These are phyloP conservation scores for Penicillium taxi DNA, from an alignment of 495 filamentous ascomycete genomes.

Conservation along the genomic window DNA sequence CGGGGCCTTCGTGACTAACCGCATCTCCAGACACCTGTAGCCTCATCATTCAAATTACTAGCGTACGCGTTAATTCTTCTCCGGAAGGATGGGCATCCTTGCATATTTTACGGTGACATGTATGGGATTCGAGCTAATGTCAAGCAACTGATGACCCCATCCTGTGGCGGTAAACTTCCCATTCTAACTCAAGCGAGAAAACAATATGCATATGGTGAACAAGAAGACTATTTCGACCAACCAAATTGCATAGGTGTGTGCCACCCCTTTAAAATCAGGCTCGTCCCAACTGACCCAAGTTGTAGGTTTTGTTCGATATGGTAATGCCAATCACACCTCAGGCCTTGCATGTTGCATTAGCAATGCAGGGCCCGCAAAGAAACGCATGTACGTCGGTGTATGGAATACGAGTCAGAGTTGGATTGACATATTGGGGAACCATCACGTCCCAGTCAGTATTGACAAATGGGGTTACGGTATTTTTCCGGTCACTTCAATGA, in stretches of 20 bases:
- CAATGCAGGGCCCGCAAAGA: constrained; percentile 39
- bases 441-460: constrained; percentile 39
- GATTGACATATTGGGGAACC: constrained; percentile 54
- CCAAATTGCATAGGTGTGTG: constrained; percentile 53
- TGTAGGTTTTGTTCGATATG: constrained; percentile 53
- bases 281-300: background rate
- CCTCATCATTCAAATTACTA: constrained; percentile 50
- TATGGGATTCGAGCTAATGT: constrained; percentile 53
- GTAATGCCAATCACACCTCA: constrained; percentile 40
- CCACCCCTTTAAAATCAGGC: background rate
- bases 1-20: constrained; percentile 2
- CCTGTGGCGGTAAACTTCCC: constrained; percentile 53
- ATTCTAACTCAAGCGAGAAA: constrained; percentile 57
- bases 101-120: constrained; percentile 67
- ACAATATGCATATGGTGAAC: constrained; percentile 60
- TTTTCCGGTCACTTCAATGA: constrained; percentile 46
- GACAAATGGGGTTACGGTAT: constrained; percentile 46
- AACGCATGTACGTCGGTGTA: constrained; percentile 56
- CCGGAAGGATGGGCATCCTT: constrained; percentile 56
- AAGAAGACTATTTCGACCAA: constrained; percentile 61
- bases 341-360: constrained; percentile 55
- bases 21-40: constrained; percentile 35
- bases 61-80: constrained; percentile 60
- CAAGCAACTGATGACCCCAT: constrained; percentile 45
- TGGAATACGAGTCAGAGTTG: constrained; percentile 49